These are phyloP conservation scores for Leishmania tarentolae DNA, from an alignment of 208 protist genomes.

Conservation along the genomic window DNA sequence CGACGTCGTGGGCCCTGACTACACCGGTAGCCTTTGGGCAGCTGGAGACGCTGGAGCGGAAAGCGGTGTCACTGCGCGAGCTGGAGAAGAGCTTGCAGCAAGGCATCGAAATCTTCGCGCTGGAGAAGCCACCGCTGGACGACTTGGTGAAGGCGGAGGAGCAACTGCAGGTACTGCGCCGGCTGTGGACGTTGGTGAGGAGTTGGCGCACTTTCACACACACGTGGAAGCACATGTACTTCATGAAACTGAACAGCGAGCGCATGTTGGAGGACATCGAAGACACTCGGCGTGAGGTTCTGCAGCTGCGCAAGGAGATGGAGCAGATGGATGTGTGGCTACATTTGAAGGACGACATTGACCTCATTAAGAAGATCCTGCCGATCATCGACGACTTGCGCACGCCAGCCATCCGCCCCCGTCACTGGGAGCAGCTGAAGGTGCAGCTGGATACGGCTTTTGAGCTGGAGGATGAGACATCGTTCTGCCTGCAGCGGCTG, in stretches of 20 bases:
- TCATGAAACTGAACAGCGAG: constrained; percentile 91
- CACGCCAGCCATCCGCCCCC: constrained; percentile 91
- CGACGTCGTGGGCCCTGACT: constrained; percentile 64
- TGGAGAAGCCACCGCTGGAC: constrained; percentile 93
- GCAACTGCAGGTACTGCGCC: constrained; percentile 86
- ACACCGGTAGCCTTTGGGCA: constrained; percentile 81
- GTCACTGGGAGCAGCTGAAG: constrained; percentile 95
- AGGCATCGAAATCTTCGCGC: constrained; percentile 95
- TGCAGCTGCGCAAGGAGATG: constrained; percentile 90
- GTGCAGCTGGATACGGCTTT: constrained; percentile 92
- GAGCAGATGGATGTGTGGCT: constrained; percentile 94
- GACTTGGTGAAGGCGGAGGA: constrained; percentile 87
- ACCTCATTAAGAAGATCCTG: constrained; percentile 95
- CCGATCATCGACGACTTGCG: constrained; percentile 97
- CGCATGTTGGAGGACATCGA: constrained; percentile 93
- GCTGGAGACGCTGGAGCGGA: constrained; percentile 77
- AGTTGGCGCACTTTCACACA: constrained; percentile 91
- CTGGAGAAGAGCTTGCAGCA: constrained; percentile 85
- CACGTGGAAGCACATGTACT: constrained; percentile 91
- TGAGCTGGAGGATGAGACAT: constrained; percentile 85
- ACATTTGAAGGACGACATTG: constrained; percentile 93
- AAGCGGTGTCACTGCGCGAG: constrained; percentile 67
- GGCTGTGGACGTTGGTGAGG: constrained; percentile 92
- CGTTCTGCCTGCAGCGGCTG: constrained; percentile 94
- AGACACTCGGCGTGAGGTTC: constrained; percentile 79